A percentile compares a stretch with the other conserved stretches of the same genome.
Conservation (phyloP, 2,329 filamentous ascomycete genomes). For the Helicocarpus griseus region DNA sequence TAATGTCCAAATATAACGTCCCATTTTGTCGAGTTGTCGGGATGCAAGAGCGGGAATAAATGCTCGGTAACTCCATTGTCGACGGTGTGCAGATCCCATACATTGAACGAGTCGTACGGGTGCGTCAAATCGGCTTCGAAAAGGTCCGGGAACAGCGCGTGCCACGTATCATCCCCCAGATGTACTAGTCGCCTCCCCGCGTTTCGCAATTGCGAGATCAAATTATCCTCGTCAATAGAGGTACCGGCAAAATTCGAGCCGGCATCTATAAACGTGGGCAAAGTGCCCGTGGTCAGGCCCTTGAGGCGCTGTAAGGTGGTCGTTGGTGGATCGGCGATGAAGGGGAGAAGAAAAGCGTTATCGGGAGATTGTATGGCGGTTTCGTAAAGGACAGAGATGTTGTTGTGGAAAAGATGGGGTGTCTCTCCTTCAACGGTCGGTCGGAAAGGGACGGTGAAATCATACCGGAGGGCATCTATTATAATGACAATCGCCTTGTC, state of each 20-base stretch:
- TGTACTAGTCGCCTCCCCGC: constrained; percentile 75
- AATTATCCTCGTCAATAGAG: constrained; percentile 86
- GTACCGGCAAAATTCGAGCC: constrained; percentile 94
- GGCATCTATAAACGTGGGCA: constrained; percentile 88
- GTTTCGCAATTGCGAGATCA: constrained; percentile 54
- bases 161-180: constrained; percentile 97
- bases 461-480: constrained; percentile 89
- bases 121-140: constrained; percentile 79
- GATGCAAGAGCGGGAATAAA: constrained; percentile 63
- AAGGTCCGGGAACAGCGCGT: constrained; percentile 82
- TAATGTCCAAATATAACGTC: constrained; percentile 93
- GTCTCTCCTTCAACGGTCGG: constrained; percentile 34
- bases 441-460: constrained; percentile 79
- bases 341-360: constrained; percentile 83
- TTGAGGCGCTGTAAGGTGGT: constrained; percentile 87
- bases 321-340: constrained; percentile 94
- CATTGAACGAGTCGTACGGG: constrained; percentile 94
- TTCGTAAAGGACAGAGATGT: constrained; percentile 78
- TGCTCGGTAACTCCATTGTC: constrained; percentile 92
- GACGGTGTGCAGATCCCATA: constrained; percentile 94
- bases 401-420: constrained; percentile 68
- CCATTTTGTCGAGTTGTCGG: constrained; percentile 61
- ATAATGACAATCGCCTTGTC: constrained; percentile 83
- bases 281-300: constrained; percentile 84
- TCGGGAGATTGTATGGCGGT: constrained; percentile 63